phyloP scores from a whole-genome alignment of 2,329 filamentous ascomycete genomes.

The Monosporascus ibericus region DNA sequence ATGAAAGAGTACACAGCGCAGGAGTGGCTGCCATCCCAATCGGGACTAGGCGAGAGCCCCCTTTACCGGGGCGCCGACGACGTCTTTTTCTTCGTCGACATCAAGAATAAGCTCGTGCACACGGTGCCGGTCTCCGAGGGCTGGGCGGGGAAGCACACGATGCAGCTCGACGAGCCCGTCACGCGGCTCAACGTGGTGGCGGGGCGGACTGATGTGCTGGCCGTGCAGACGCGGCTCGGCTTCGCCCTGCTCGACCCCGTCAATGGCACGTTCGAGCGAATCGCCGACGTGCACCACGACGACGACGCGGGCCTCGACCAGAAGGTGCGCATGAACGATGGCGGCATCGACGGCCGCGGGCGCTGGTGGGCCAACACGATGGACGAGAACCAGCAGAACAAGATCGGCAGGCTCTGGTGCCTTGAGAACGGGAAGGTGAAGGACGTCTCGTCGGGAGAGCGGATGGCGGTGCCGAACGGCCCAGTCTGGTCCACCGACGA shows the following conservation, averaged over 20 bases:
- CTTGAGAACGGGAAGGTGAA: slow-evolving; percentile 5
- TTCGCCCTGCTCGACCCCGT: slow-evolving; percentile 13
- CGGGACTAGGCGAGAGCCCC: slow-evolving; percentile 18
- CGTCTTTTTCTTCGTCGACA: slow-evolving; percentile 21
- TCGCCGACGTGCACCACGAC: slow-evolving; percentile 8
- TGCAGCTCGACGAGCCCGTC: slow-evolving; percentile 11
- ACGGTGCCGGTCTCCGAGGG: slow-evolving; percentile 9
- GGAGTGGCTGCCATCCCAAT: slow-evolving; percentile 17
- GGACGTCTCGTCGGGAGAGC: slow-evolving; percentile 8
- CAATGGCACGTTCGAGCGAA: slow-evolving; percentile 10
- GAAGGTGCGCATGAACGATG: slow-evolving; percentile 20
- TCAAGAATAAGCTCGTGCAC: slow-evolving; percentile 17
- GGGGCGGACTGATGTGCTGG: slow-evolving; percentile 11
- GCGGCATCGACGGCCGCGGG: slow-evolving; percentile 14
- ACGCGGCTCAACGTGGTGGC: slow-evolving; percentile 14
- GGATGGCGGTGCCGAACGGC: slow-evolving; percentile 16
- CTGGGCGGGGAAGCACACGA: slow-evolving; percentile 10
- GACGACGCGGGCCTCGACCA: slow-evolving; percentile 8
- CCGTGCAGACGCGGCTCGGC: slow-evolving; percentile 14
- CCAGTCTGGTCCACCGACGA: slow-evolving; percentile 19
- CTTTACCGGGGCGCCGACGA: slow-evolving; percentile 17
- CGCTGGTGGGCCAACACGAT: slow-evolving; percentile 20
- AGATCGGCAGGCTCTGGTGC: slow-evolving; percentile 17
- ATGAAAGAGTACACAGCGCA: slow-evolving; percentile 18
- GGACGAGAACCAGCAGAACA: slow-evolving; percentile 15